Percentiles rank a stretch among this genome's conserved stretches.
Evolutionary conservation across 2,329 filamentous ascomycete genomes (phyloP).

Genomic region (Curvularia hawaiiensis): DNA sequence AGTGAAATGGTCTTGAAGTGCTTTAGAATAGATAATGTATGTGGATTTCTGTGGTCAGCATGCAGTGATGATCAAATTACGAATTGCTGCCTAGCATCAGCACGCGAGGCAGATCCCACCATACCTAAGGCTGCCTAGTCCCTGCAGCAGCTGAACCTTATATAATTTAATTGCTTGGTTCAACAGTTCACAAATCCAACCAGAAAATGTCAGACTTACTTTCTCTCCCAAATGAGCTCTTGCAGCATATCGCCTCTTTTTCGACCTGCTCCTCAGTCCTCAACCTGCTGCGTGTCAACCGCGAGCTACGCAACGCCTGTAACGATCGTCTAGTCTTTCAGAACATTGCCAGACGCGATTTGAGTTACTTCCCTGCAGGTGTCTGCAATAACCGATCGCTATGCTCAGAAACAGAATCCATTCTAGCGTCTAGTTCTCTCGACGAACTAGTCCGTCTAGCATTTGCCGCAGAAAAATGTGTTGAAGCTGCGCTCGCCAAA

Average conservation of each 20-base stretch:
- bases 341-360: conserved; percentile 15
- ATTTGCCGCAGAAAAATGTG: conserved; percentile 21
- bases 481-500: neutral
- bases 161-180: neutral
- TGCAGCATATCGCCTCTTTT: conserved; percentile 27
- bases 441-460: conserved; percentile 22
- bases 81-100: neutral
- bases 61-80: neutral
- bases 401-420: conserved; percentile 17
- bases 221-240: conserved; percentile 27
- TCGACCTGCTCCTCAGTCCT: conserved; percentile 25
- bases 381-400: neutral
- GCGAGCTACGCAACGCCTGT: conserved; percentile 19
- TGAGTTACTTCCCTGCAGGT: neutral
- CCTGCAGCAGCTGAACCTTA: neutral
- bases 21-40: neutral
- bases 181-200: too few species aligned
- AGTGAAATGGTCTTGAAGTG: neutral
- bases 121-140: neutral
- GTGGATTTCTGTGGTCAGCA: neutral
- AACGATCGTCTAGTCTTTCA: conserved; percentile 26
- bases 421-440: conserved; percentile 10
- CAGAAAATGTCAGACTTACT: neutral
- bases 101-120: conserved; percentile 5
- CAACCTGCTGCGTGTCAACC: conserved; percentile 19